Base-by-base conservation (phyloP, 768 basidiomycete genomes). In the Rhizopogon roseolus region DNA sequence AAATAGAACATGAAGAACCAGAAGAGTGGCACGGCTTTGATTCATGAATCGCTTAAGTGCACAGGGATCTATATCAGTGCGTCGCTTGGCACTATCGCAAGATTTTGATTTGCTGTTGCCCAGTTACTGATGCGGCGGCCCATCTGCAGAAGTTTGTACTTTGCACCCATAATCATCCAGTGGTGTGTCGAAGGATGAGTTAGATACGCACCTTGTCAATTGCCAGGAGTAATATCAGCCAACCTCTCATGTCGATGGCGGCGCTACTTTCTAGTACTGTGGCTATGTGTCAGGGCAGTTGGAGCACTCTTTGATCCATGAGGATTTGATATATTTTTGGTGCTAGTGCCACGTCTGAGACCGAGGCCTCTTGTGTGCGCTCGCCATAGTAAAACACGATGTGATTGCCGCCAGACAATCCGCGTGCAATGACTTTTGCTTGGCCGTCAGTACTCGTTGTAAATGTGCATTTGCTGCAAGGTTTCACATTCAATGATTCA, bases 11-110 rank as follows among this genome's bases (percentile, higher is more conserved):
- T 36, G 57, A 57, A 37, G 62, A 66, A n/a, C 27, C 48, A 29
- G 69, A 73, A 38, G 77, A 77, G 55, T 78, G 77, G 78, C 50
- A 37, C 5, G 77, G 78, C 1, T 65, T 76, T 40, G 60, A 53
- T n/a, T 56, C 46, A 13, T 70, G 51, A 66, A 14, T 9, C 16
- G 28, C 37, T 16, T 36, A 29, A 32, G 34, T 46, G 32, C 45
- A 34, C 19, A 19, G 13, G 44, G 17, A 32, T 17, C 41, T 19
- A 8, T 46, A 25, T 17, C 6, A 32, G n/a, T 45, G 17, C 29
- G 32, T 36, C 11, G 11, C 29, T 32, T 32, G 29, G 29, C 29
- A 32, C 8, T 9, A 29, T 2, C 29, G 9, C 29, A 29, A 29
- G 7, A 29, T 29, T 29, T 29, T n/a, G 29, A 29, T 29, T 29